Evolutionary conservation across 768 basidiomycete species (phyloP).

Genomic region (Steccherinum ochraceum): DNA sequence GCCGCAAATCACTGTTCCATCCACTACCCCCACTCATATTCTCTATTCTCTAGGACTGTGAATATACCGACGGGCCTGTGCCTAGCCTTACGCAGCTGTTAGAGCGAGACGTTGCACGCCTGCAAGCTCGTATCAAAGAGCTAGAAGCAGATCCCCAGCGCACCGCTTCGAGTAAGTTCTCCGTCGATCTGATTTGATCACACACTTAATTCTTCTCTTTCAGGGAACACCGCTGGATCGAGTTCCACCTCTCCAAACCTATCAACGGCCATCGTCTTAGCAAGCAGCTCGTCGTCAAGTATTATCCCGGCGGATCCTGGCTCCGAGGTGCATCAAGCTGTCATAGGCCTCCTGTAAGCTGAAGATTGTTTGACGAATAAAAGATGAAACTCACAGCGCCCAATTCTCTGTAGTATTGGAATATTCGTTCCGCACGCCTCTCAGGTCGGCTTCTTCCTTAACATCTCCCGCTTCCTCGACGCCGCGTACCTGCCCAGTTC

Average conservation of each 20-base stretch:
- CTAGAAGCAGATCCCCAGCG: slow-evolving; percentile 23
- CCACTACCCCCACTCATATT: not conserved
- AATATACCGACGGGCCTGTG: slow-evolving; percentile 57
- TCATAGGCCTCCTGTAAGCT: not conserved
- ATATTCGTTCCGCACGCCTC: slow-evolving; percentile 50
- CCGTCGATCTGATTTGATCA: not conserved
- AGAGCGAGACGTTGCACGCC: slow-evolving; percentile 53
- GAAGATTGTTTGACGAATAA: not conserved
- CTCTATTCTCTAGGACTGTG: slow-evolving; percentile 37
- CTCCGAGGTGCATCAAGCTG: not conserved
- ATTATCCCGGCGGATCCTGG: not conserved
- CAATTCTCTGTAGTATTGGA: slow-evolving; percentile 38
- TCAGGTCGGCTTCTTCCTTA: slow-evolving; percentile 65
- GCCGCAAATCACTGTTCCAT: not conserved
- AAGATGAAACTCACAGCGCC: not conserved
- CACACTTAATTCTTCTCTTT: not conserved
- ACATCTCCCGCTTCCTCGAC: slow-evolving; percentile 39
- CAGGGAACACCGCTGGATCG: too few relatives aligned
- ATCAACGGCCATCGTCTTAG: not conserved
- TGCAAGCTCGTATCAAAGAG: slow-evolving; percentile 47
- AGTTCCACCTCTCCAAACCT: too few relatives aligned
- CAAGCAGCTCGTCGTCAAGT: not conserved
- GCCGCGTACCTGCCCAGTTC: slow-evolving; percentile 17
- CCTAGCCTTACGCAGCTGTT: slow-evolving; percentile 43
- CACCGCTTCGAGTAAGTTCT: not conserved